Conservation (phyloP, 164 flowering plant genomes). For the Akebia trifoliata region DNA sequence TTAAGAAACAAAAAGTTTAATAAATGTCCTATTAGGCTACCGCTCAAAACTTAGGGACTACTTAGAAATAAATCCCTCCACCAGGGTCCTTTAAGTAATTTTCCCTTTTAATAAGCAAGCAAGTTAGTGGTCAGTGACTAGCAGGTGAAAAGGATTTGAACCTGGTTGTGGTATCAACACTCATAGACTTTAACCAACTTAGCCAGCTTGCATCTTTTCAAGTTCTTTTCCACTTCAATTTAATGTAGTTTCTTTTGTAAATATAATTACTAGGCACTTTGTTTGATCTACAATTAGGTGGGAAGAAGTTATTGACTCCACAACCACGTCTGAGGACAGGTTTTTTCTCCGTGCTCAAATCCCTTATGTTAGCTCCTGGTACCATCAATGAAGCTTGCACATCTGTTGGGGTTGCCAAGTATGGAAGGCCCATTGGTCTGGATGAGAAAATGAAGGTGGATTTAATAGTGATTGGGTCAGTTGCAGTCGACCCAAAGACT, state of each 20-base stretch:
- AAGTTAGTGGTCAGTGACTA: no score
- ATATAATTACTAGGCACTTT: neutral
- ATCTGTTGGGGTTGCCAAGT: constrained; percentile 82
- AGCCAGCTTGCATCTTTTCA: no score
- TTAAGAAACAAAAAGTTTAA: no score
- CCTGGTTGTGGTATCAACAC: no score
- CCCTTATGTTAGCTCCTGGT: constrained; percentile 32
- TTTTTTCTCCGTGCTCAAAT: constrained; percentile 74
- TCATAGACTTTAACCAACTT: no score
- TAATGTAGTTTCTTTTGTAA: neutral
- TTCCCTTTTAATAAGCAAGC: no score
- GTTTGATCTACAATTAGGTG: constrained; percentile 35
- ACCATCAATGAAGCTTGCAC: constrained; percentile 80
- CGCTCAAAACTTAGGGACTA: no score
- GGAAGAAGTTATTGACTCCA: constrained; percentile 78
- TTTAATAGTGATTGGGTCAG: constrained; percentile 78
- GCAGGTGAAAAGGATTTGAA: no score
- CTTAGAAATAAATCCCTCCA: no score
- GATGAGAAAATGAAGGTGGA: constrained; percentile 81
- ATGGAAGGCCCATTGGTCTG: constrained; percentile 73
- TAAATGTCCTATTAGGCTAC: no score
- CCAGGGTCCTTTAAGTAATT: no score
- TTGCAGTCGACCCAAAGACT: constrained; percentile 81
- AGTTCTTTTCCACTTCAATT: neutral
- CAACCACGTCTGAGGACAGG: constrained; percentile 91